phyloP scores from a whole-genome alignment of 441 rosid genomes.

The Macaranga tanarius region DNA sequence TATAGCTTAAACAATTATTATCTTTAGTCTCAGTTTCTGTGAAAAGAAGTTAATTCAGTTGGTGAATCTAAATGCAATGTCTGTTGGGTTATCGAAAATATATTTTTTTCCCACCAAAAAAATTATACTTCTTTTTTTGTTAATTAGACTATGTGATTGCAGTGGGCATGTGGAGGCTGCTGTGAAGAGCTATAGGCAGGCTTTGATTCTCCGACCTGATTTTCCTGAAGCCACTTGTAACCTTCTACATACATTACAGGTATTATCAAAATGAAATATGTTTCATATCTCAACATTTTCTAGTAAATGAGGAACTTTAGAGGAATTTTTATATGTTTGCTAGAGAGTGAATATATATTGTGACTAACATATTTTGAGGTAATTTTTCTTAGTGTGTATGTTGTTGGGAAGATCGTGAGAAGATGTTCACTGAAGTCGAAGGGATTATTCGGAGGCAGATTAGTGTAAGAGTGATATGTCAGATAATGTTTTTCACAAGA shows the following conservation, averaged over 20 bases:
- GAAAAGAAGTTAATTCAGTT: background rate
- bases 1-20: background rate
- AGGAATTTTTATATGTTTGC: background rate
- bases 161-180: constrained; percentile 97
- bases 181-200: constrained; percentile 90
- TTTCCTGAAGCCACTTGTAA: constrained; percentile 99
- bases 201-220: constrained; percentile 76
- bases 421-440: constrained; percentile 87
- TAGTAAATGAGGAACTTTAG: background rate
- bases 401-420: constrained; percentile 95
- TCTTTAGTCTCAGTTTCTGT: background rate
- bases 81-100: background rate
- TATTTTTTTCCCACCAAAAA: background rate
- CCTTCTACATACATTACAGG: constrained; percentile 95
- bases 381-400: constrained; percentile 67
- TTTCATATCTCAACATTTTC: background rate
- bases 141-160: constrained; percentile 23
- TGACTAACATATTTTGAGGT: constrained; percentile 11
- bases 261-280: constrained; percentile 25
- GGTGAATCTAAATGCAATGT: background rate
- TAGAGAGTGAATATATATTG: background rate
- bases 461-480: constrained; percentile 42
- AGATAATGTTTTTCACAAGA: background rate
- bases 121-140: background rate
- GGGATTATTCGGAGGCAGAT: constrained; percentile 87